Evolutionary conservation across 495 filamentous ascomycete genomes (phyloP), one percentile per base, ranked within the genome.

Genomic region (Penicillium flavigenum): DNA sequence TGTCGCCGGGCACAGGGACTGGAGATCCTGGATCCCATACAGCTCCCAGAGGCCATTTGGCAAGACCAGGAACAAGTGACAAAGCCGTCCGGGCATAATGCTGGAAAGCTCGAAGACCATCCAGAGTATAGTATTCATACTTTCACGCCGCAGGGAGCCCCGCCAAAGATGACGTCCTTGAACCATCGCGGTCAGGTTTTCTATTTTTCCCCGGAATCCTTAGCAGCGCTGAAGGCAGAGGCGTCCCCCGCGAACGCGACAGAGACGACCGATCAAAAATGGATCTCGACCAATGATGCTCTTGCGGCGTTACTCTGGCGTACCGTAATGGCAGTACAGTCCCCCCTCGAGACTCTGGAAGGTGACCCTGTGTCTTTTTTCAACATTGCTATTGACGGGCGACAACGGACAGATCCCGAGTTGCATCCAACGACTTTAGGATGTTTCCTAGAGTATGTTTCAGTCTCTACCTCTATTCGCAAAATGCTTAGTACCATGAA

Each of bases 201-300:
- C 64, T 69, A 69, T 26, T 65, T 75, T 51, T 68, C 59, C 1
- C 60, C 62, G 3, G 64, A 69, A 27, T 63, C 67, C 11, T 52
- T 75, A 1, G 50, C 53, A 5, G 54, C 51, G 1, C 58, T 72
- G 17, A 75, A 75, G 54, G 66, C 59, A n/a, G 70, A 71, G 22
- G 67, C 67, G 4, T 64, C 71, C 9, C 68, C 72, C 2, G 46
- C 17, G 0, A 66, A 71, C 43, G 63, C 71, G 4, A 69, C 67
- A 1, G 51, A 65, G 36, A 56, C 66, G 0, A 54, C 65, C 0
- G 67, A 69, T 24, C 59, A 66, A 45, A 42, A 51, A 14, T 70
- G 62, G 62, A 57, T 76, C 2, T 77, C 72, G 4, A 77, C 72
- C 22, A 73, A 75, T 49, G 74, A 77, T 50, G 74, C 73, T 32